Conservation (phyloP, 2,329 filamentous ascomycete species). For the Xylaria arbuscula region DNA sequence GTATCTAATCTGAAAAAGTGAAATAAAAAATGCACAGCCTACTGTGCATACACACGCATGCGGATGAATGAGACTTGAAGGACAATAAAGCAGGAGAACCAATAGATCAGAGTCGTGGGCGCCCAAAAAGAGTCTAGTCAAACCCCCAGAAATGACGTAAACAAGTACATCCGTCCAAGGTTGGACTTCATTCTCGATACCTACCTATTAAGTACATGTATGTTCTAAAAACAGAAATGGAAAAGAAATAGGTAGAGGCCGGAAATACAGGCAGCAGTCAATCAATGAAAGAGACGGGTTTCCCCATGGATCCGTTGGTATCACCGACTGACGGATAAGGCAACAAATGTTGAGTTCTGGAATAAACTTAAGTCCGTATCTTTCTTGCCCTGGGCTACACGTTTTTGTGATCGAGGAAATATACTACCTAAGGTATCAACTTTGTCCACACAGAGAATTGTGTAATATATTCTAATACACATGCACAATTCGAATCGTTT, state of each 20-base stretch:
- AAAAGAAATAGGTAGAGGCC: neutral
- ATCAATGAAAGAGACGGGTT: conserved; percentile 13
- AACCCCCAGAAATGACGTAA: too few species aligned
- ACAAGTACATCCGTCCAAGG: too few species aligned
- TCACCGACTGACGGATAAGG: neutral
- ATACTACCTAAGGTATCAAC: too few species aligned
- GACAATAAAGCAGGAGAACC: conserved; percentile 6
- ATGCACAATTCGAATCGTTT: neutral
- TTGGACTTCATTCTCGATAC: too few species aligned
- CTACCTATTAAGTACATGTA: neutral
- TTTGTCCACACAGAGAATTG: too few species aligned
- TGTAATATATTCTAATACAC: too few species aligned
- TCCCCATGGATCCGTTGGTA: conserved; percentile 1
- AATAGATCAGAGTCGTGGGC: conserved; percentile 21
- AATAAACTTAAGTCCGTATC: conserved; percentile 6
- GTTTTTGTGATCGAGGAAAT: too few species aligned
- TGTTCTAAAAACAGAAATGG: neutral
- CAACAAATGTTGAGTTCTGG: neutral
- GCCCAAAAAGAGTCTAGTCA: neutral
- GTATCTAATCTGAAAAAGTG: too few species aligned
- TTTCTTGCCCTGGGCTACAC: too few species aligned
- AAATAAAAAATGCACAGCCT: too few species aligned
- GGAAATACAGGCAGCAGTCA: neutral
- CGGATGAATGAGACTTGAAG: conserved; percentile 1
- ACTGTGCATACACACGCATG: too few species aligned